phyloP scores from a whole-genome alignment of 257 asterid genomes.

The Anisodus tanguticus region DNA sequence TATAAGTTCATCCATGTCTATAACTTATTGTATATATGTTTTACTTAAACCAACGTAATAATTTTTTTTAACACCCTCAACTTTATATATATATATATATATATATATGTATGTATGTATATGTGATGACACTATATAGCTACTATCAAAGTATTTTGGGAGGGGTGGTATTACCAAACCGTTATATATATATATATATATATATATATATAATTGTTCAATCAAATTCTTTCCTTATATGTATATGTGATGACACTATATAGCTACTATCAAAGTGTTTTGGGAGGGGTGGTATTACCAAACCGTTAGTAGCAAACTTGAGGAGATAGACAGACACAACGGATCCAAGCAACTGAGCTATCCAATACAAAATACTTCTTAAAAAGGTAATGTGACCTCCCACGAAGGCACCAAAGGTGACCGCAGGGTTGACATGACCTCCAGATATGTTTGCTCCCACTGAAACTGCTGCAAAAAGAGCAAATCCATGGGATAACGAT shows the following conservation, averaged over 20 bases:
- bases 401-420: constrained; percentile 46
- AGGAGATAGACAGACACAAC: constrained; percentile 70
- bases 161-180: constrained; percentile 51
- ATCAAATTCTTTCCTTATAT: no score
- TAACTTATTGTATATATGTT: no score
- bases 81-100: no score
- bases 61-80: neutral
- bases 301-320: constrained; percentile 66
- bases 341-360: constrained; percentile 77
- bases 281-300: constrained; percentile 40
- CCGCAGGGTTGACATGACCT: constrained; percentile 64
- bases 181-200: no score
- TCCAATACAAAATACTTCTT: constrained; percentile 62
- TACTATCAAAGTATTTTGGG: neutral
- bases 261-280: neutral
- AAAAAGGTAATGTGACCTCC: constrained; percentile 72
- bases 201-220: no score
- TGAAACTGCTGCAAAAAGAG: constrained; percentile 68
- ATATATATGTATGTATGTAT: no score
- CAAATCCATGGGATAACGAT: constrained; percentile 65
- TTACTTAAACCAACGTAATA: neutral
- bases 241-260: neutral
- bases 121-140: neutral
- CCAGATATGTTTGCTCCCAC: constrained; percentile 71
- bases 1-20: no score